Base-by-base conservation (phyloP, 1,139 yeast genomes). In the Geotrichum bryndzae region DNA sequence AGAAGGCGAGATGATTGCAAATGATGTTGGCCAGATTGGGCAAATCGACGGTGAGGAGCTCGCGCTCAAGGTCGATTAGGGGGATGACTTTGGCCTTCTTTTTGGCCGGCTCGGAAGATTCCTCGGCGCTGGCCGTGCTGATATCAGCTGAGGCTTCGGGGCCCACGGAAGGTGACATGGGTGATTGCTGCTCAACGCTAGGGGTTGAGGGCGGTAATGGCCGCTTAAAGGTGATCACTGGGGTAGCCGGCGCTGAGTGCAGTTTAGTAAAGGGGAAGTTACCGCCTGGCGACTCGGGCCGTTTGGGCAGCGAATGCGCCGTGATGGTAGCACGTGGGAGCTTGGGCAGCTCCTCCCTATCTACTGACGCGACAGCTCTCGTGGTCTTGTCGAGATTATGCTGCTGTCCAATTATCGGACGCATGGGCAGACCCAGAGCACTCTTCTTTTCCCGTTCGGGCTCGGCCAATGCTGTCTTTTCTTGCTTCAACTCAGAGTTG, bases 1-100 rank as follows among this genome's bases (percentile, higher is more conserved):
- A 90, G 72, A 90, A 92, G 22, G 98, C 97, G 65, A 94, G 79
- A 73, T 90, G 96, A 70, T 94, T 94, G 52, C 86, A 82, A 58
- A 90, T 77, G 13, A 91, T 38, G 1, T 38, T 38, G n/a, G 45
- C 45, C n/a, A 38, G 45, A 6, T 38, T 38, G 18, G 45, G 45
- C 4, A 38, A 13, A n/a, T 38, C 45, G 45, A 38, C 45, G 15
- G 45, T 15, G 2, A 38, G 11, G 6, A 38, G 45, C 45, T 38
- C 45, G 6, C 45, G 45, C 18, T 38, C 45, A 38, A 38, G 45
- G 18, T 38, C 45, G 13, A 38, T 38, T 4, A 13, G 5, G 45
- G 45, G 45, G 18, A 38, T n/a, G 1, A 38, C n/a, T 13, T 38
- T 38, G 18, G 45, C 45, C n/a, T 38, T 38, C 10, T 38, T 38